Conservation (phyloP, 345 rosid genomes). For the Melastoma malabathricum region DNA sequence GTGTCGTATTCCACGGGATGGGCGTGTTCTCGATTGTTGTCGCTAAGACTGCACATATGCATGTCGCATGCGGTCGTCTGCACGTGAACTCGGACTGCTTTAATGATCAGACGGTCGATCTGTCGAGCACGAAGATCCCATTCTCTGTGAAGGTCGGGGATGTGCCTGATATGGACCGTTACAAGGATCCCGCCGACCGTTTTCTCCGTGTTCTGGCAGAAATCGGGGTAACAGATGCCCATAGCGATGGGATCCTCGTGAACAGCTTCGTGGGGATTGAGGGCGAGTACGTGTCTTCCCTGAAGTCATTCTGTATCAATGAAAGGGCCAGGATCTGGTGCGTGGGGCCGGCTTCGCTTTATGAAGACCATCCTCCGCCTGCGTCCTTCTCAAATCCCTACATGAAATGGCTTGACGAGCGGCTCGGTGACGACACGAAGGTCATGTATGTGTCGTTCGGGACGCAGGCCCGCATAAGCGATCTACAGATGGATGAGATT, state of each 20-base stretch:
- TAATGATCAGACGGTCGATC: background rate
- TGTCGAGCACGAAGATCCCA: constrained; percentile 2
- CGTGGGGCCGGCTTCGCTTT: constrained; percentile 7
- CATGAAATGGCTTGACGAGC: constrained; percentile 4
- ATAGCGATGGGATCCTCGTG: constrained; percentile 12
- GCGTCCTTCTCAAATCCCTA: background rate
- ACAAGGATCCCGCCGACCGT: constrained; percentile 1
- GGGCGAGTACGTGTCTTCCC: constrained; percentile 8
- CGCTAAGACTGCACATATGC: background rate
- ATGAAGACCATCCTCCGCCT: background rate
- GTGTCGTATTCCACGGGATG: constrained; percentile 13
- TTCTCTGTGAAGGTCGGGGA: constrained; percentile 10
- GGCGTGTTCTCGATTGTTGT: constrained; percentile 14
- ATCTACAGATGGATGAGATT: constrained; percentile 4
- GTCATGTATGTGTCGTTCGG: constrained; percentile 9
- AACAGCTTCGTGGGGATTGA: constrained; percentile 20
- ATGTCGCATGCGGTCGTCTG: background rate
- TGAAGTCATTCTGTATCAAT: background rate
- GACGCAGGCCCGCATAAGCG: constrained; percentile 6
- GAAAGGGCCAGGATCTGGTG: constrained; percentile 9
- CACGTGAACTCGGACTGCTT: background rate
- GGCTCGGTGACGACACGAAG: background rate
- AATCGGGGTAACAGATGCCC: constrained; percentile 1
- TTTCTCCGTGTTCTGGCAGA: background rate
- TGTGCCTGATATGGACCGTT: background rate